phyloP scores from a whole-genome alignment of 1,284 basidiomycete species.

The Cutaneotrichosporon sp. region DNA sequence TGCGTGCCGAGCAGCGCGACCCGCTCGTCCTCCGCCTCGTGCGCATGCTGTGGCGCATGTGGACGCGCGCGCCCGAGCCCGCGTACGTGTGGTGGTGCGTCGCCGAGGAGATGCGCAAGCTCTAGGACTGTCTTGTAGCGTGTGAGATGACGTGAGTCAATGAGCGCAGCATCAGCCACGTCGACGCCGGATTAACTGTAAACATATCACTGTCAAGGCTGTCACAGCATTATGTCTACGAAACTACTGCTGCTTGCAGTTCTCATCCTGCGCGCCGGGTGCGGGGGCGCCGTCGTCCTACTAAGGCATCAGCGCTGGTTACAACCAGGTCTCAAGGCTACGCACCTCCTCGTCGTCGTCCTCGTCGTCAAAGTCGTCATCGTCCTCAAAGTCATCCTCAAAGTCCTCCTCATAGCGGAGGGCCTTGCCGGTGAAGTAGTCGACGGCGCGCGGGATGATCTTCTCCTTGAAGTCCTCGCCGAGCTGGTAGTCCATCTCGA shows the following conservation, averaged over 20 bases:
- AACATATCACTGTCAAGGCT: conserved; percentile 5
- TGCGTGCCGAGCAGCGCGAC: neutral
- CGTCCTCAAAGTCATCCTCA: conserved; percentile 67
- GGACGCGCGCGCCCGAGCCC: neutral
- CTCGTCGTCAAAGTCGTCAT: conserved; percentile 59
- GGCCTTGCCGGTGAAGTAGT: conserved; percentile 96
- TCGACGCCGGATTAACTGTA: neutral
- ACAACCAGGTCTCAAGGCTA: neutral
- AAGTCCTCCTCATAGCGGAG: conserved; percentile 81
- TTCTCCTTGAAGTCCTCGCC: conserved; percentile 98
- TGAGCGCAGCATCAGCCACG: too few relatives aligned
- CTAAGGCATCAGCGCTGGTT: conserved; percentile 17
- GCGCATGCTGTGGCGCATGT: neutral
- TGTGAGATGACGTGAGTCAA: neutral
- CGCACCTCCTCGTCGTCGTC: conserved; percentile 51
- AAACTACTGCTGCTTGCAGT: conserved; percentile 51
- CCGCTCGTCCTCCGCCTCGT: neutral
- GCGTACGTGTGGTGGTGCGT: neutral
- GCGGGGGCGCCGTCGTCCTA: conserved; percentile 29
- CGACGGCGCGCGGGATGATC: conserved; percentile 92
- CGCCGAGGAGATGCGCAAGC: neutral
- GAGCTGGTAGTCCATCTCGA: conserved; percentile 97
- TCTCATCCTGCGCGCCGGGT: conserved; percentile 31
- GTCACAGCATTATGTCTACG: conserved; percentile 6
- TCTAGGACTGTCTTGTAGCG: neutral